Evolutionary conservation across 2,329 filamentous ascomycete genomes (phyloP).

Genomic region (Epichloe brachyelytri): DNA sequence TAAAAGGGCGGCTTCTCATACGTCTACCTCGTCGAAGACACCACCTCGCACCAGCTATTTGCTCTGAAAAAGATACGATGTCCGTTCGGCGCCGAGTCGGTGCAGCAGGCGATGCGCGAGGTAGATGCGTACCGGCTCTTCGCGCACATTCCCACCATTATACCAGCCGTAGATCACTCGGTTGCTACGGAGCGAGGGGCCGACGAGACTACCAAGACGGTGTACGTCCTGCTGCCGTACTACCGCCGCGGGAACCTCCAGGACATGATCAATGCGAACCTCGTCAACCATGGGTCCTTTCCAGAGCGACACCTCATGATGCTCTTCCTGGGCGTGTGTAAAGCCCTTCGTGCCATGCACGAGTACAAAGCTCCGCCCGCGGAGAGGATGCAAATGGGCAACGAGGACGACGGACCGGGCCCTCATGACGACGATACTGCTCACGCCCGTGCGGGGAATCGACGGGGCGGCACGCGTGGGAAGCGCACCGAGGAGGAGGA

Average conservation of each 20-base stretch:
- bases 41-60: slow-evolving; percentile 67
- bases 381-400: slow-evolving; percentile 41
- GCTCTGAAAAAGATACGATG: slow-evolving; percentile 98
- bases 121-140: slow-evolving; percentile 95
- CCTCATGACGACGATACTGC: slow-evolving; percentile 18
- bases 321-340: slow-evolving; percentile 83
- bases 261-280: slow-evolving; percentile 95
- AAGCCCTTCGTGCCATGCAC: slow-evolving; percentile 82
- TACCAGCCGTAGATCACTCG: slow-evolving; percentile 70
- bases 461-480: slow-evolving; percentile 15
- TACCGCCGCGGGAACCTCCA: slow-evolving; percentile 92
- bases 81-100: slow-evolving; percentile 92
- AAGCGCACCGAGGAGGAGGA: slow-evolving; percentile 49
- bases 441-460: not conserved
- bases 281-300: slow-evolving; percentile 87
- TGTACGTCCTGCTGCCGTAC: slow-evolving; percentile 93
- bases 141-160: slow-evolving; percentile 69
- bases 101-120: slow-evolving; percentile 88
- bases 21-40: slow-evolving; percentile 96
- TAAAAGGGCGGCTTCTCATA: slow-evolving; percentile 86
- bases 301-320: slow-evolving; percentile 80
- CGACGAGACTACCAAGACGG: slow-evolving; percentile 65
- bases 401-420: slow-evolving; percentile 23
- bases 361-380: slow-evolving; percentile 48
- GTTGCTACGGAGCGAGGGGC: slow-evolving; percentile 60